These are phyloP conservation scores for Anthracocystis setariae DNA, from an alignment of 1,284 basidiomycete species.

Conservation along the genomic window DNA sequence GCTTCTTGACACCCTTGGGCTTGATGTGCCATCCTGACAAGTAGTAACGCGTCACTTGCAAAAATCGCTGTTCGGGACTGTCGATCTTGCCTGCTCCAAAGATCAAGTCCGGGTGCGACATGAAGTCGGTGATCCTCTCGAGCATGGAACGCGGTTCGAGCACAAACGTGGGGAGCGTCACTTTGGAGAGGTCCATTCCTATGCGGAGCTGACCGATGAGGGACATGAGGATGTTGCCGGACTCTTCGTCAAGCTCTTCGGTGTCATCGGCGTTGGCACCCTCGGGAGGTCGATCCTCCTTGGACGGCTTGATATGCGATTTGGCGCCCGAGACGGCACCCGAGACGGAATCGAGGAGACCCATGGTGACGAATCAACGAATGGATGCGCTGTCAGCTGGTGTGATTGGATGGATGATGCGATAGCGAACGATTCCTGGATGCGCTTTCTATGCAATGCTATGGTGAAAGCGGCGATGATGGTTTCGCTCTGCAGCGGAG, in stretches of 20 bases:
- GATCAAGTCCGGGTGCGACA: conserved; percentile 97
- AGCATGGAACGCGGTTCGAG: conserved; percentile 67
- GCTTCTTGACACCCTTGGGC: conserved; percentile 99
- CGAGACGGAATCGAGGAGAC: conserved; percentile 61
- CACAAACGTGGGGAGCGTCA: conserved; percentile 73
- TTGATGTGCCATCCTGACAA: conserved; percentile 99
- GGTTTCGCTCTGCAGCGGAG: too few relatives aligned
- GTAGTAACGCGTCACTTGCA: conserved; percentile 91
- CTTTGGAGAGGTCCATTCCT: conserved; percentile 94
- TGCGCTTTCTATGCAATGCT: too few relatives aligned
- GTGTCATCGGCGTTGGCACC: conserved; percentile 66
- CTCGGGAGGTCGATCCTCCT: conserved; percentile 64
- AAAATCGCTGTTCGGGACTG: conserved; percentile 88
- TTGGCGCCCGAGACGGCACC: conserved; percentile 58
- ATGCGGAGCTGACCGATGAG: conserved; percentile 85
- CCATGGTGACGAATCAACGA: conserved; percentile 48
- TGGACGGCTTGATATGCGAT: conserved; percentile 50
- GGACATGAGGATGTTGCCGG: conserved; percentile 68
- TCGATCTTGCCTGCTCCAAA: conserved; percentile 83
- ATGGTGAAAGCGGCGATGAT: too few relatives aligned
- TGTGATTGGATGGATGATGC: too few relatives aligned
- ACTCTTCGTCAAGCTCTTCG: conserved; percentile 69
- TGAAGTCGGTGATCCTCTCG: conserved; percentile 79
- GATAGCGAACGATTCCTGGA: too few relatives aligned
- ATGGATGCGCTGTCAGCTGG: neutral